Percentiles rank a stretch among this genome's conserved stretches.
Evolutionary conservation across 306 rosid genomes (phyloP).

Genomic region (Canavalia ensiformis): DNA sequence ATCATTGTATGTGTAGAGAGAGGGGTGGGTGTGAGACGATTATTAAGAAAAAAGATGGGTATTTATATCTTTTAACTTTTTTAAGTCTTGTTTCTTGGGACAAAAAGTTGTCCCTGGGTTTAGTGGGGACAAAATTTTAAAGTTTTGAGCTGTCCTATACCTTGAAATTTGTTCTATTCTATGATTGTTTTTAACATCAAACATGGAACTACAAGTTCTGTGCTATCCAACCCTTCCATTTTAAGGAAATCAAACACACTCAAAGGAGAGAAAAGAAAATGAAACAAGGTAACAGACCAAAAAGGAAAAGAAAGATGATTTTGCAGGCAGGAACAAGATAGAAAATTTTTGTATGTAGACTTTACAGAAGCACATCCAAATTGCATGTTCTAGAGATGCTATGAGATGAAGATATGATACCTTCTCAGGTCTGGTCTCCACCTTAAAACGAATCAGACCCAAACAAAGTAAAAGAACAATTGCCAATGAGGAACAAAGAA

Average conservation of each 20-base stretch:
- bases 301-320: constrained; percentile 23
- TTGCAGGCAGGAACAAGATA: neutral
- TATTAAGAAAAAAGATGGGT: too few relatives aligned
- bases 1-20: too few relatives aligned
- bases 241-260: neutral
- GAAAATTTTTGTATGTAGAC: neutral
- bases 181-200: too few relatives aligned
- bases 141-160: too few relatives aligned
- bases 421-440: constrained; percentile 96
- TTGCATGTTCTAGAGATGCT: constrained; percentile 45
- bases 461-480: constrained; percentile 78
- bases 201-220: too few relatives aligned
- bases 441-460: constrained; percentile 81
- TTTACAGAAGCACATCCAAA: constrained; percentile 26
- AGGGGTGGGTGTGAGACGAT: too few relatives aligned
- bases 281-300: constrained; percentile 16
- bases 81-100: too few relatives aligned
- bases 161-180: too few relatives aligned
- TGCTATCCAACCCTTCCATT: too few relatives aligned
- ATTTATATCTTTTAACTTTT: too few relatives aligned
- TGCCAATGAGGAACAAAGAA: constrained; percentile 80
- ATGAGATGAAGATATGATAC: constrained; percentile 55
- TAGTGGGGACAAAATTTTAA: too few relatives aligned
- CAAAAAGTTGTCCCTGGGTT: too few relatives aligned
- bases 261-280: constrained; percentile 20